These are phyloP conservation scores for Curvularia verruculosa DNA, from an alignment of 2,329 filamentous ascomycete genomes.

Conservation along the genomic window DNA sequence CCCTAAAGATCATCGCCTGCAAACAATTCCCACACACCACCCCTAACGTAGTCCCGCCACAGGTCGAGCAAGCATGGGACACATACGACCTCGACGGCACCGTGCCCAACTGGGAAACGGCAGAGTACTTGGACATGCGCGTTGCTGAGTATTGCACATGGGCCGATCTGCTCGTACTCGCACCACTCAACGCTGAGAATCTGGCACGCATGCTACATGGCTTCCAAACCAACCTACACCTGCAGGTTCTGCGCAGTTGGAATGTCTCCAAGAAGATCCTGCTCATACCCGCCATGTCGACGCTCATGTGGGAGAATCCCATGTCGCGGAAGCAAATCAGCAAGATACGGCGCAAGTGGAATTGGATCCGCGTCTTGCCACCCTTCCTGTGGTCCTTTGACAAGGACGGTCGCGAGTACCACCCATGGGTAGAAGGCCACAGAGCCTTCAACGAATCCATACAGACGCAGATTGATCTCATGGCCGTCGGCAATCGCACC, in stretches of 20 bases:
- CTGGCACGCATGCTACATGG: conserved; percentile 88
- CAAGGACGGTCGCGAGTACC: conserved; percentile 55
- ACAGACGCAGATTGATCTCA: conserved; percentile 76
- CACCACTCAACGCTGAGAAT: conserved; percentile 82
- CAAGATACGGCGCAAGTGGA: conserved; percentile 83
- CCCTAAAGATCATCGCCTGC: conserved; percentile 41
- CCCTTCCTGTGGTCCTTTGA: conserved; percentile 85
- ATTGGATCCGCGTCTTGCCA: conserved; percentile 81
- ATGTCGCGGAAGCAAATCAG: conserved; percentile 86
- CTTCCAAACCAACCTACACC: conserved; percentile 77
- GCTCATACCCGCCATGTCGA: conserved; percentile 86
- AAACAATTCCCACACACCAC: conserved; percentile 32
- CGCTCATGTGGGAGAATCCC: conserved; percentile 87
- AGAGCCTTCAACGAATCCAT: conserved; percentile 76
- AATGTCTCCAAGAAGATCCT: conserved; percentile 84
- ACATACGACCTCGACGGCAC: conserved; percentile 33
- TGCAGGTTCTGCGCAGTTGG: conserved; percentile 85
- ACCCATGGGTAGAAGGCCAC: conserved; percentile 62
- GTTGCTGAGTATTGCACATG: conserved; percentile 78
- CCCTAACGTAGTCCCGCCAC: conserved; percentile 29
- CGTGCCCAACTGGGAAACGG: conserved; percentile 32
- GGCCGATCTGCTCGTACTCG: conserved; percentile 85
- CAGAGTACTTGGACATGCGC: conserved; percentile 53
- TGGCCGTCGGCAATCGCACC: conserved; percentile 75
- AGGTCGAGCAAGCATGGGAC: conserved; percentile 41